Evolutionary conservation across 352 stramenopile species (phyloP).

Genomic region (Achlya hypogyna): DNA sequence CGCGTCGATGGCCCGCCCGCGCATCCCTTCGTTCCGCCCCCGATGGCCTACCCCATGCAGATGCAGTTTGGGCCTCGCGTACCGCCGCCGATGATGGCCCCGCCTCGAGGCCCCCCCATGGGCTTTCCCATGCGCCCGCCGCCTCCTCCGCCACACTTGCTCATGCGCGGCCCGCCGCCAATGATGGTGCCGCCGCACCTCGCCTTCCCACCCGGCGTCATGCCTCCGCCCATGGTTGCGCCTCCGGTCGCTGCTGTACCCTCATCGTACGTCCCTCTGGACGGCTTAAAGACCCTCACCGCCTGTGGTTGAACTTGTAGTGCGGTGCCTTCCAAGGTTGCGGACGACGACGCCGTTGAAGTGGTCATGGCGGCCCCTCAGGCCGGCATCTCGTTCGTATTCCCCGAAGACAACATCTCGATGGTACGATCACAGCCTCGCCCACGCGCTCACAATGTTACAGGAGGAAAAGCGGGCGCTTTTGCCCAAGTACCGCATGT

Average conservation of each 20-base stretch:
- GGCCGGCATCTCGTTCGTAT: conserved; percentile 40
- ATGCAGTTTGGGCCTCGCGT: neutral
- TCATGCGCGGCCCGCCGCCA: conserved; percentile 27
- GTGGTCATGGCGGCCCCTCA: conserved; percentile 24
- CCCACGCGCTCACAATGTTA: neutral
- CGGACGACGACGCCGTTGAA: neutral
- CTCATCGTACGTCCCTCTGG: neutral
- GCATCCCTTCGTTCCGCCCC: neutral
- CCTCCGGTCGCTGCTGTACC: conserved; percentile 19
- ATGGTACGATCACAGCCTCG: conserved; percentile 32
- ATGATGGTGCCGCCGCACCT: conserved; percentile 36
- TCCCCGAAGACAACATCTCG: conserved; percentile 41
- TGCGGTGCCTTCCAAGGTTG: neutral
- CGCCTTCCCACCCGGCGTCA: conserved; percentile 40
- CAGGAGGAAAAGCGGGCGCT: conserved; percentile 76
- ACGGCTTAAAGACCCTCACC: too few species aligned
- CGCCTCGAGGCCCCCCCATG: conserved; percentile 22
- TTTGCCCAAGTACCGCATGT: conserved; percentile 65
- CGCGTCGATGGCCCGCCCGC: neutral
- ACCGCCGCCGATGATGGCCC: neutral
- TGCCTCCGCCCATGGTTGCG: conserved; percentile 34
- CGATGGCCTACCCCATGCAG: neutral
- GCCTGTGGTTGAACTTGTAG: too few species aligned
- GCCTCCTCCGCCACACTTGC: neutral
- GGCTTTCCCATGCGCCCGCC: conserved; percentile 27